Percentiles rank a stretch among this genome's conserved stretches.
These are phyloP conservation scores for Aspergillus fischeri DNA, from an alignment of 2,329 filamentous ascomycete genomes.

Conservation along the genomic window DNA sequence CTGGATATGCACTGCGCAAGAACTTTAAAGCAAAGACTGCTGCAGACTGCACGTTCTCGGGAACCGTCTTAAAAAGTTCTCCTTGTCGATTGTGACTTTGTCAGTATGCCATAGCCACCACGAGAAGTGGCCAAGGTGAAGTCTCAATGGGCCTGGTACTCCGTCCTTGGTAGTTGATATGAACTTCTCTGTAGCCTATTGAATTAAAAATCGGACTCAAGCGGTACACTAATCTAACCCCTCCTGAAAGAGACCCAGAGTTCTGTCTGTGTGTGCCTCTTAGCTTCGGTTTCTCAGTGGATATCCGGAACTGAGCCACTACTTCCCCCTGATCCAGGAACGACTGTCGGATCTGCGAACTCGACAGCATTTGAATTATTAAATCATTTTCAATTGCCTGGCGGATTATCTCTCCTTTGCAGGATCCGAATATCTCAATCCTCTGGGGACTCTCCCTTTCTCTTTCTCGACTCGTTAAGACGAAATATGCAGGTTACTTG, in stretches of 20 bases:
- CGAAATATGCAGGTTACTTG: neutral
- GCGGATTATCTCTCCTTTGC: neutral
- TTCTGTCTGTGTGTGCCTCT: constrained; percentile 2
- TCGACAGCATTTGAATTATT: neutral
- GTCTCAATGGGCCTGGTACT: too few species aligned
- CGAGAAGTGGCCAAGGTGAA: too few species aligned
- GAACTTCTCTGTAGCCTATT: neutral
- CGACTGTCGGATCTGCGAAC: constrained; percentile 17
- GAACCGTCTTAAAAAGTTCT: neutral
- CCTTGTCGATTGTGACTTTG: neutral
- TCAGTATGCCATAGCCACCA: too few species aligned
- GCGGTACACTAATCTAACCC: neutral
- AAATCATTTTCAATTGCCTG: neutral
- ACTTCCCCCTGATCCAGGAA: constrained; percentile 14
- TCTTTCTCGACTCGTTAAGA: neutral
- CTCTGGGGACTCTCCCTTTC: neutral
- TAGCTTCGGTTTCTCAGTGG: constrained; percentile 3
- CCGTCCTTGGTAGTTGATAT: neutral
- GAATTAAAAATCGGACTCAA: neutral
- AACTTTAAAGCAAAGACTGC: constrained; percentile 4
- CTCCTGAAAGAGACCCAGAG: neutral
- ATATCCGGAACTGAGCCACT: constrained; percentile 12
- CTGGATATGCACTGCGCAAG: neutral
- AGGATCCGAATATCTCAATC: neutral
- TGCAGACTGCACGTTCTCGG: constrained; percentile 7